Evolutionary conservation across 2,329 filamentous ascomycete genomes (phyloP).

Genomic region (Lachnellula occidentalis): DNA sequence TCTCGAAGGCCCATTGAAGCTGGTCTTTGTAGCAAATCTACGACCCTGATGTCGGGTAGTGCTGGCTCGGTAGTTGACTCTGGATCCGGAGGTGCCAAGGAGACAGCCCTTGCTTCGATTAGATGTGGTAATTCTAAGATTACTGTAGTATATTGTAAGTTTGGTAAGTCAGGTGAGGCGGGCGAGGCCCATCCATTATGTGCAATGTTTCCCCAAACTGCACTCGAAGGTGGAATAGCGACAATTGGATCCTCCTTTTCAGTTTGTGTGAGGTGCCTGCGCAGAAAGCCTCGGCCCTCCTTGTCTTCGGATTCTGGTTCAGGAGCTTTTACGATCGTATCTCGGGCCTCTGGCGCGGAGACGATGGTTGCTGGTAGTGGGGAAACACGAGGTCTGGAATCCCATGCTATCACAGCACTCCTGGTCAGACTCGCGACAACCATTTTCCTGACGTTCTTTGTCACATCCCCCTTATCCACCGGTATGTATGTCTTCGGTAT

Average conservation of each 20-base stretch:
- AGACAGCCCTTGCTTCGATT: constrained; percentile 90
- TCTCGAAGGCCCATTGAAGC: constrained; percentile 69
- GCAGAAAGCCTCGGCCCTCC: constrained; percentile 4
- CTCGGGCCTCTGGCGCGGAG: constrained; percentile 27
- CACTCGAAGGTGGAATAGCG: constrained; percentile 17
- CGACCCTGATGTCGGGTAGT: constrained; percentile 59
- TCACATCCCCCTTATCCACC: constrained; percentile 77
- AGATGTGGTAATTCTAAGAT: constrained; percentile 80
- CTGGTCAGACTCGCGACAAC: constrained; percentile 66
- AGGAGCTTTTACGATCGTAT: constrained; percentile 18
- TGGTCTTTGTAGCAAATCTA: constrained; percentile 66
- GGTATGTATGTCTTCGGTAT: constrained; percentile 88
- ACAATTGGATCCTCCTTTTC: constrained; percentile 20
- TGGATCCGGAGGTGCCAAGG: constrained; percentile 60
- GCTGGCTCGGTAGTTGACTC: constrained; percentile 36
- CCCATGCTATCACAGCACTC: constrained; percentile 77
- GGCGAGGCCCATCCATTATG: constrained; percentile 89
- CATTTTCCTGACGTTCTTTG: constrained; percentile 67
- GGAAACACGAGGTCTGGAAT: constrained; percentile 62
- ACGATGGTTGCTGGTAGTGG: constrained; percentile 26
- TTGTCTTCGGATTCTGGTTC: constrained; percentile 9
- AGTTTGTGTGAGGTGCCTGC: constrained; percentile 4
- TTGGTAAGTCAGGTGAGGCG: constrained; percentile 64
- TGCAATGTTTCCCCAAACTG: constrained; percentile 73
- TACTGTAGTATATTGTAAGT: constrained; percentile 78